phyloP scores from a whole-genome alignment of 2,329 filamentous ascomycete species.

The Alternaria alternata region DNA sequence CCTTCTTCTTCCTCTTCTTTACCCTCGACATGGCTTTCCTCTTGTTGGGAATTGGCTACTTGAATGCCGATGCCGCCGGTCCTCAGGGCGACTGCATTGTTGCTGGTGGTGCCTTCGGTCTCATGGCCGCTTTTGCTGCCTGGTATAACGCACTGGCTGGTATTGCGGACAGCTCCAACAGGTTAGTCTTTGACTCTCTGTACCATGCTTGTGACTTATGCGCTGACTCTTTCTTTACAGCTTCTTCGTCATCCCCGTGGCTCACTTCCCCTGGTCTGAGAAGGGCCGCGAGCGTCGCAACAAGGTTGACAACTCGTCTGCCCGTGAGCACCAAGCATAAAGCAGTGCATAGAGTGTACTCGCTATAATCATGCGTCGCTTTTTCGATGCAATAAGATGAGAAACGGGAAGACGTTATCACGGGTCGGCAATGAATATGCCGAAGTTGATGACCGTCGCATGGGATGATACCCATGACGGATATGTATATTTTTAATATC shows the following conservation, averaged over 20 bases:
- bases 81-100: conserved; percentile 58
- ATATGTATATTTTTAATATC: conserved; percentile 12
- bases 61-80: conserved; percentile 51
- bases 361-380: background rate
- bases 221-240: conserved; percentile 55
- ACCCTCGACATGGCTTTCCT: conserved; percentile 67
- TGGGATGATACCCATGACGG: conserved; percentile 1
- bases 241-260: conserved; percentile 92
- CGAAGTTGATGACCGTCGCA: background rate
- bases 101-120: conserved; percentile 62
- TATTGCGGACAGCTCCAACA: conserved; percentile 64
- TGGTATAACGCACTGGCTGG: conserved; percentile 65
- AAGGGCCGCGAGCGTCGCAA: conserved; percentile 50
- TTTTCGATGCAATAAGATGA: background rate
- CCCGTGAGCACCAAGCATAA: conserved; percentile 17
- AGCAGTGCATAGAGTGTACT: background rate
- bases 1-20: conserved; percentile 66
- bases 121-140: conserved; percentile 62
- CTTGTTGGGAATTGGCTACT: conserved; percentile 63
- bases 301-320: conserved; percentile 53
- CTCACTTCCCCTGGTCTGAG: conserved; percentile 90
- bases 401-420: background rate
- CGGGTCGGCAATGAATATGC: background rate
- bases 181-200: conserved; percentile 37
- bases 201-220: background rate